Base-by-base conservation (phyloP, 768 basidiomycete species). In the Omphalotus guepiniiformis region DNA sequence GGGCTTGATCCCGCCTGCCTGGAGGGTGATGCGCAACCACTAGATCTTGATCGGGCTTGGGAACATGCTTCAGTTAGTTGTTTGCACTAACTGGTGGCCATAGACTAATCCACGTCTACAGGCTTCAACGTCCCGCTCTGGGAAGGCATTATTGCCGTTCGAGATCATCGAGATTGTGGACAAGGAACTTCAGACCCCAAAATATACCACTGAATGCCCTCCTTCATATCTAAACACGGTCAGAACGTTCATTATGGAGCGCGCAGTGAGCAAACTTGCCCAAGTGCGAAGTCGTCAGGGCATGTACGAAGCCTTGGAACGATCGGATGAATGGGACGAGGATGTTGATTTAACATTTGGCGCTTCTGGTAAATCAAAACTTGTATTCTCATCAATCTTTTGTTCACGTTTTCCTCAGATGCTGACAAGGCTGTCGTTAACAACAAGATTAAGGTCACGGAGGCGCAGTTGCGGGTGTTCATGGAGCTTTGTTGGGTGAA, bases 1-100 rank as follows among this genome's bases (percentile, higher is more conserved):
- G 94, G 93, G 42, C 74, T 99, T 27, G 96, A 99, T 63, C 96
- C 96, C 1, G 94, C 93, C 38, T 93, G 89, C 58, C 74, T 98
- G 23, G 96, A 98, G 66, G 94, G 93, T 29, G 96, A 97, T 56
- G 89, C 90, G 7, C 88, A 89, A 54, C 96, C 96, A 2, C 79
- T 97, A 48, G 94, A 96, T 54, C 88, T 93, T 52, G 76, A 81
- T 39, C 78, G 96, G 41, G 85, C 89, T 22, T 90, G 94, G 85
- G 80, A 68, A 29, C 93, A 96, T 68, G 86, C 92, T 48, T 72
- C 74, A 59, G 92, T 89, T 61, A 57, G 75, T 58, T 12, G 49
- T 25, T 25, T 28, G 41, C 12, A 4, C 29, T 50, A 26, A 4
- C 6, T 35, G 30, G 3, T 34, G 26, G 11, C 23, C 9, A 21